These are phyloP conservation scores for Phytophthora palmivora DNA, from an alignment of 352 stramenopile genomes.

Conservation along the genomic window DNA sequence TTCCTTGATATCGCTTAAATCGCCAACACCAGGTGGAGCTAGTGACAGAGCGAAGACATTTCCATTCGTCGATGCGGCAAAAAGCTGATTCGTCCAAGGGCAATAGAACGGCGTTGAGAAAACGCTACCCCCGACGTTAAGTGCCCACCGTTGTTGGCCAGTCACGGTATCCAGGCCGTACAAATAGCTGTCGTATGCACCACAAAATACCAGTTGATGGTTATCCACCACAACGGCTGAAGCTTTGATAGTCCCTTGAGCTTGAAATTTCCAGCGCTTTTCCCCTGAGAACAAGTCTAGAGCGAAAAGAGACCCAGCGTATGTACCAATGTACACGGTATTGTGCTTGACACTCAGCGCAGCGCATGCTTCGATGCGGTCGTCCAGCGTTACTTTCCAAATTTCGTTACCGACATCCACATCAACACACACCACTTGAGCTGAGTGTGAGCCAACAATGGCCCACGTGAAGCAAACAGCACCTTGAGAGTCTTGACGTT, in stretches of 20 bases:
- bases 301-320: slow-evolving; percentile 57
- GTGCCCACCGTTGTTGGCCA: slow-evolving; percentile 34
- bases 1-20: slow-evolving; percentile 7
- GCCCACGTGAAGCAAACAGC: slow-evolving; percentile 27
- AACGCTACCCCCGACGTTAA: slow-evolving; percentile 49
- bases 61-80: slow-evolving; percentile 42
- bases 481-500: slow-evolving; percentile 5
- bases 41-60: slow-evolving; percentile 32
- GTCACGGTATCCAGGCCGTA: slow-evolving; percentile 41
- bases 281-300: slow-evolving; percentile 42
- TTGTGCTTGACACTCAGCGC: slow-evolving; percentile 38
- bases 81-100: background rate
- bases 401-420: slow-evolving; percentile 31
- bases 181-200: slow-evolving; percentile 59
- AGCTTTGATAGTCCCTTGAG: slow-evolving; percentile 56
- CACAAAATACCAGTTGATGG: slow-evolving; percentile 47
- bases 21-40: background rate
- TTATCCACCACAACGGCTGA: slow-evolving; percentile 53
- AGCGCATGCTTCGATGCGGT: slow-evolving; percentile 65
- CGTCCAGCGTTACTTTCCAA: slow-evolving; percentile 55
- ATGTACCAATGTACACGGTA: slow-evolving; percentile 60
- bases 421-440: slow-evolving; percentile 53
- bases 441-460: slow-evolving; percentile 62
- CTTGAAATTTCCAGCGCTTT: slow-evolving; percentile 43
- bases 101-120: slow-evolving; percentile 55